A percentile compares a stretch with the other conserved stretches of the same genome.
phyloP scores from a whole-genome alignment of 208 protist species.

The Wallacemonas collosoma region DNA sequence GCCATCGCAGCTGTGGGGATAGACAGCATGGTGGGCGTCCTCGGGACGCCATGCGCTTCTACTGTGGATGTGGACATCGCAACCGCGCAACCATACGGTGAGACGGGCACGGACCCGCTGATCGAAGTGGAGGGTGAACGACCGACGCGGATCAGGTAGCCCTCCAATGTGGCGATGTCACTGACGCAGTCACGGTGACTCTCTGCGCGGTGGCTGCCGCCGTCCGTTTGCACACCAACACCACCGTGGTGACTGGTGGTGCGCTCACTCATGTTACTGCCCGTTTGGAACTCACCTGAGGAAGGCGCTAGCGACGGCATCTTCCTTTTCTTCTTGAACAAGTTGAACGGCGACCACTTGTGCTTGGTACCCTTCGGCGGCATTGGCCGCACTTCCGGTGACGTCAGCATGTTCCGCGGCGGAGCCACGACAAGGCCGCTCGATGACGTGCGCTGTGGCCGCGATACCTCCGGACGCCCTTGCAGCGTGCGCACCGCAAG shows the following conservation, averaged over 20 bases:
- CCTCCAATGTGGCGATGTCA: conserved; percentile 36
- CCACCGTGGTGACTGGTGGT: neutral
- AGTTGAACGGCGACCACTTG: conserved; percentile 10
- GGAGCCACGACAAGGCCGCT: neutral
- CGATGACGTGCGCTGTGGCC: neutral
- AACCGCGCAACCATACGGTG: neutral
- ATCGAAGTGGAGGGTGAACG: conserved; percentile 1
- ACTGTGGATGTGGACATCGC: neutral
- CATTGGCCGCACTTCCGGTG: conserved; percentile 14
- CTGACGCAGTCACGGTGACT: conserved; percentile 22
- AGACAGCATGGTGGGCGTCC: neutral
- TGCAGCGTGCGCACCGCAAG: conserved; percentile 38
- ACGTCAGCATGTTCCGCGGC: conserved; percentile 8
- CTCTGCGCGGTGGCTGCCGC: neutral
- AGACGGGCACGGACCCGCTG: neutral
- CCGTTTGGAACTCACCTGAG: conserved; percentile 15
- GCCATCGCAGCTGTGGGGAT: neutral
- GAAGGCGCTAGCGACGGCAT: conserved; percentile 1
- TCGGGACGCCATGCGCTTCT: neutral
- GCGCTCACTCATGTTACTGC: conserved; percentile 10
- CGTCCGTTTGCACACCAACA: neutral
- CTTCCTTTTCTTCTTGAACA: conserved; percentile 15
- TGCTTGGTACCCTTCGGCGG: conserved; percentile 5
- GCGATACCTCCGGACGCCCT: conserved; percentile 6
- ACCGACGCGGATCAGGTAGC: conserved; percentile 28